These are phyloP conservation scores for Scytalidium lignicola DNA, from an alignment of 2,329 filamentous ascomycete genomes.

Conservation along the genomic window DNA sequence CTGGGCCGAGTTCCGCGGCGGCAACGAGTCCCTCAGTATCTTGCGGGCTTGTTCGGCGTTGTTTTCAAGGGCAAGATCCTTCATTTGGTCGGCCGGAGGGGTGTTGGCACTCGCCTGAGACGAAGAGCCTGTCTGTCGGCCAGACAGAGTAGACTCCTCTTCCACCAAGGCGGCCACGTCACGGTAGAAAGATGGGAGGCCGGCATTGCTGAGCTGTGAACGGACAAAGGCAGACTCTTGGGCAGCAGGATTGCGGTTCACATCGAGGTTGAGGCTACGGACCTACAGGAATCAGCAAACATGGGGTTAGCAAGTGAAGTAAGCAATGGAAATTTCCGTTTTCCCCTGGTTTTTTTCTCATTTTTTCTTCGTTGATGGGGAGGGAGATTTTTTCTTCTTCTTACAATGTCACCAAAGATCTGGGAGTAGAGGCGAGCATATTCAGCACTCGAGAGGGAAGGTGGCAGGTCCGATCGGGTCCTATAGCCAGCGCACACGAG, in stretches of 20 bases:
- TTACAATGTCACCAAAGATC: slow-evolving; percentile 10
- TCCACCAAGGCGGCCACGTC: slow-evolving; percentile 6
- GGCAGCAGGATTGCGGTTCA: neutral
- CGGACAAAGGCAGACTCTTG: slow-evolving; percentile 4
- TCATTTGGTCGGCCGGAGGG: neutral
- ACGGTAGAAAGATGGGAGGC: slow-evolving; percentile 7
- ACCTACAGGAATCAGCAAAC: slow-evolving; percentile 4
- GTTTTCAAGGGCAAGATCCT: slow-evolving; percentile 8
- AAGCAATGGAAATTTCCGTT: too few relatives aligned
- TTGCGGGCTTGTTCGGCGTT: slow-evolving; percentile 9
- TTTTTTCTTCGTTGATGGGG: neutral
- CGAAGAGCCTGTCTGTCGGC: slow-evolving; percentile 2
- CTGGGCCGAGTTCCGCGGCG: slow-evolving; percentile 8
- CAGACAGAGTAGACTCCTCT: slow-evolving; percentile 1
- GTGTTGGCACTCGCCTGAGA: slow-evolving; percentile 1
- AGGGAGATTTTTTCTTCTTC: slow-evolving; percentile 2
- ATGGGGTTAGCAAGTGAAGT: neutral
- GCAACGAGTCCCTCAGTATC: slow-evolving; percentile 9
- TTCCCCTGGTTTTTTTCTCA: too few relatives aligned
- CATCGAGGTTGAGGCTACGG: slow-evolving; percentile 7
- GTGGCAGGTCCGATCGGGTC: neutral
- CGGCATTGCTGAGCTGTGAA: slow-evolving; percentile 8
- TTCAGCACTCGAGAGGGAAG: slow-evolving; percentile 9
- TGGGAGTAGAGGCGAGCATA: slow-evolving; percentile 10
- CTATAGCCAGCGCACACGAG: slow-evolving; percentile 1